Percentiles rank a stretch among this genome's conserved stretches.
Evolutionary conservation across 106 monocot species (phyloP).

Genomic region (Platanthera guangdongensis): DNA sequence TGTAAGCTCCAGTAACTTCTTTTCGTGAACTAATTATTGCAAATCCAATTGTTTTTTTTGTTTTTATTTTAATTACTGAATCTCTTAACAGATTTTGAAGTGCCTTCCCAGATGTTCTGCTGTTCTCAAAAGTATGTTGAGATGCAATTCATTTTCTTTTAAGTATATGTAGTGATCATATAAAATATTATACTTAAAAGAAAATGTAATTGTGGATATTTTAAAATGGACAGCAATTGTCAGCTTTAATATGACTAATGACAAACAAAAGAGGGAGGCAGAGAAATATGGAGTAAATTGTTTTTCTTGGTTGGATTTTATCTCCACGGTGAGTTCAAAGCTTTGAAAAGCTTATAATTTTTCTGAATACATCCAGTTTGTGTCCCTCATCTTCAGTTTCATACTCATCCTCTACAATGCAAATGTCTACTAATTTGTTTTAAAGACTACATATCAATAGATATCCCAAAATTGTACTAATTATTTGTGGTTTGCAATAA

Average conservation of each 20-base stretch:
- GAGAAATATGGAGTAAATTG: constrained; percentile 56
- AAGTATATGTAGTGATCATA: neutral
- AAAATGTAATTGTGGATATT: neutral
- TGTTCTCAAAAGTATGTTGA: constrained; percentile 55
- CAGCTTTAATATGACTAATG: constrained; percentile 61
- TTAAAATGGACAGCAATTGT: constrained; percentile 56
- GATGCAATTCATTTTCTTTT: neutral
- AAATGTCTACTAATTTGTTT: no score
- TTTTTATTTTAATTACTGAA: neutral
- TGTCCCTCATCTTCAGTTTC: no score
- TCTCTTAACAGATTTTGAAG: constrained; percentile 29
- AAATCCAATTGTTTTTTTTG: neutral
- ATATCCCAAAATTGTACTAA: no score
- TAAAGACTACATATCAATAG: no score
- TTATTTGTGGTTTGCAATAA: no score
- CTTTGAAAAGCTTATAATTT: neutral
- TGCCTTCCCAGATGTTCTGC: constrained; percentile 43
- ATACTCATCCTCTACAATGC: no score
- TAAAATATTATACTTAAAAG: neutral
- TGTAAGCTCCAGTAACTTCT: constrained; percentile 32
- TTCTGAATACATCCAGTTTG: neutral
- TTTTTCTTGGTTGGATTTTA: constrained; percentile 91
- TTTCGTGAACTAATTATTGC: neutral
- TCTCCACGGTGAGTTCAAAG: constrained; percentile 34
- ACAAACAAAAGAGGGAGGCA: constrained; percentile 51